Evolutionary conservation across 2,329 filamentous ascomycete species (phyloP).

Genomic region (Aspergillus sp.): DNA sequence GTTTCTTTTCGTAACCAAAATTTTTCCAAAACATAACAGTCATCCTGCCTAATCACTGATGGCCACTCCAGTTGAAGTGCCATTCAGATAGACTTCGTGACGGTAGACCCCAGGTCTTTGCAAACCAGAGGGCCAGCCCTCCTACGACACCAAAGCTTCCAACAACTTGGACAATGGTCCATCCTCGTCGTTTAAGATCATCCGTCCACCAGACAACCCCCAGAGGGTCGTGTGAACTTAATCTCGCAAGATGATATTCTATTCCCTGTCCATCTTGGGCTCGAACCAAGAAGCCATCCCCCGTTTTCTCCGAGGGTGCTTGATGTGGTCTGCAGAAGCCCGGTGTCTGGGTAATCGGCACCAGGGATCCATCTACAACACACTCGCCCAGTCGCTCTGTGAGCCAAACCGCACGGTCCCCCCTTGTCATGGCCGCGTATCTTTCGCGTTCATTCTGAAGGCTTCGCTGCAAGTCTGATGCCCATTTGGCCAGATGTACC

Average conservation of each 20-base stretch:
- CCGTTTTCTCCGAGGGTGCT: conserved; percentile 19
- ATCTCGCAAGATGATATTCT: conserved; percentile 28
- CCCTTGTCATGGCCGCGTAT: conserved; percentile 59
- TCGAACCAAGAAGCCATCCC: conserved; percentile 18
- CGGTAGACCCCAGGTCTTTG: conserved; percentile 36
- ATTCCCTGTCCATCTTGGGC: conserved; percentile 19
- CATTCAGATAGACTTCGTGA: conserved; percentile 26
- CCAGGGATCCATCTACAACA: conserved; percentile 59
- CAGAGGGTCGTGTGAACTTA: conserved; percentile 68
- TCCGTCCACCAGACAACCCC: conserved; percentile 69
- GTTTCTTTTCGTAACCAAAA: not conserved
- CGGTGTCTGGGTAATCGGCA: conserved; percentile 44
- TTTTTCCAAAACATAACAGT: not conserved
- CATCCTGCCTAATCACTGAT: no score
- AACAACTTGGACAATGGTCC: conserved; percentile 66
- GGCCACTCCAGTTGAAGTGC: conserved; percentile 20
- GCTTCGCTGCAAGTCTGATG: conserved; percentile 71
- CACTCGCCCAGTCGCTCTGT: conserved; percentile 63
- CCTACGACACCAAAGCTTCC: conserved; percentile 71
- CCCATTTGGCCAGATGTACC: conserved; percentile 76
- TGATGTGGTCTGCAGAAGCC: conserved; percentile 19
- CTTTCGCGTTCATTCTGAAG: conserved; percentile 67
- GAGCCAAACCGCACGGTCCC: conserved; percentile 65
- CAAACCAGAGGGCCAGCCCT: conserved; percentile 63
- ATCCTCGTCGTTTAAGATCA: conserved; percentile 60